Evolutionary conservation across 2,329 filamentous ascomycete genomes (phyloP).

Genomic region (Kalmusia sp.): DNA sequence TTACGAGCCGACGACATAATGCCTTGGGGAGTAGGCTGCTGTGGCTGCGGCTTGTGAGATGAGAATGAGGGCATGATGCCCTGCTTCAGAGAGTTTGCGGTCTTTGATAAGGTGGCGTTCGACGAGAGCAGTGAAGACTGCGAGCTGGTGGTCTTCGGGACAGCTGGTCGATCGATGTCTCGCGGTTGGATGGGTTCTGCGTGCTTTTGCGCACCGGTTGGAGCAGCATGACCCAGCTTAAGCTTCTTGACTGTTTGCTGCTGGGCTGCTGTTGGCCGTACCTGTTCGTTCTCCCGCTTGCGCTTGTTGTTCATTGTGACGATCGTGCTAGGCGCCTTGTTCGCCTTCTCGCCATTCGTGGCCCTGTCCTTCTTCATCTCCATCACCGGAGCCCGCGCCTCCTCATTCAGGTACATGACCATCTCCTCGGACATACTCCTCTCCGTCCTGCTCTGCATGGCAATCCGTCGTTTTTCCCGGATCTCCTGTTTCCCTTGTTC

Average conservation of each 20-base stretch:
- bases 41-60: no score
- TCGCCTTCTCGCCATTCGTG: not conserved
- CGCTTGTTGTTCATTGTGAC: constrained; percentile 9
- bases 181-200: no score
- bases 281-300: constrained; percentile 11
- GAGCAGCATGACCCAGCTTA: not conserved
- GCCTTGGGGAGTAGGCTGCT: no score
- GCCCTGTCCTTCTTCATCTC: not conserved
- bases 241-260: constrained; percentile 17
- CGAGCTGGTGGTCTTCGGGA: no score
- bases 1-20: no score
- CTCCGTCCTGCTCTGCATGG: not conserved
- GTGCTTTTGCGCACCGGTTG: no score
- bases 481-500: not conserved
- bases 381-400: not conserved
- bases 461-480: not conserved
- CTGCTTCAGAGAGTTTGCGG: no score
- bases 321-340: no score
- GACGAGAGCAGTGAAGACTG: no score
- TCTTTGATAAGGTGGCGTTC: no score
- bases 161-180: no score
- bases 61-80: no score
- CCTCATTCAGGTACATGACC: not conserved
- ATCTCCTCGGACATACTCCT: constrained; percentile 1
- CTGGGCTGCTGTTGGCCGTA: not conserved